phyloP scores from a whole-genome alignment of 495 filamentous ascomycete genomes.

The Xylaria flabelliformis region DNA sequence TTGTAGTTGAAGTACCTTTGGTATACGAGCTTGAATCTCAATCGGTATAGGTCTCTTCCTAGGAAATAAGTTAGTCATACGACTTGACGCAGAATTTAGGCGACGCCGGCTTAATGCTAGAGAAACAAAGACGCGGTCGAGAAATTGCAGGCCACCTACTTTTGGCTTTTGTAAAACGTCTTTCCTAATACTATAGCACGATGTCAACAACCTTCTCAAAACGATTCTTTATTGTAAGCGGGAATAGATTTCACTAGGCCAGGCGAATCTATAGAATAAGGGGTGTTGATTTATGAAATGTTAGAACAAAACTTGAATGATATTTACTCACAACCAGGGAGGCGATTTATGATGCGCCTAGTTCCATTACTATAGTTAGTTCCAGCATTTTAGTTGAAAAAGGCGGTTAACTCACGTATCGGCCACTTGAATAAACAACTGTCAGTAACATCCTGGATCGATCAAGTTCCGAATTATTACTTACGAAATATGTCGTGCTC shows the following conservation, averaged over 20 bases:
- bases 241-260: not conserved
- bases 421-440: constrained; percentile 9
- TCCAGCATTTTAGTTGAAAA: not conserved
- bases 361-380: constrained; percentile 20
- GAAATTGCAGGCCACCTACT: constrained; percentile 79
- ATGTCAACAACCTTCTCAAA: not conserved
- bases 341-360: constrained; percentile 29
- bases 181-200: constrained; percentile 25
- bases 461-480: not conserved
- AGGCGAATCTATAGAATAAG: not conserved
- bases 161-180: constrained; percentile 31
- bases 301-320: not conserved
- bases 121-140: constrained; percentile 77
- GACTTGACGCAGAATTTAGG: not conserved
- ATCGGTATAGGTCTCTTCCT: constrained; percentile 89
- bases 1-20: constrained; percentile 49
- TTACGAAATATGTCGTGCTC: constrained; percentile 61
- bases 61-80: constrained; percentile 71
- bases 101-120: constrained; percentile 34
- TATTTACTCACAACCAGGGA: constrained; percentile 26
- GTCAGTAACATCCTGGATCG: not conserved
- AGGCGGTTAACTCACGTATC: constrained; percentile 21
- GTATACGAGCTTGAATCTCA: constrained; percentile 66
- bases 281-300: not conserved
- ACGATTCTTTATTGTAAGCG: not conserved